These are phyloP conservation scores for Talaromyces wortmannii DNA, from an alignment of 495 filamentous ascomycete genomes.

Conservation along the genomic window DNA sequence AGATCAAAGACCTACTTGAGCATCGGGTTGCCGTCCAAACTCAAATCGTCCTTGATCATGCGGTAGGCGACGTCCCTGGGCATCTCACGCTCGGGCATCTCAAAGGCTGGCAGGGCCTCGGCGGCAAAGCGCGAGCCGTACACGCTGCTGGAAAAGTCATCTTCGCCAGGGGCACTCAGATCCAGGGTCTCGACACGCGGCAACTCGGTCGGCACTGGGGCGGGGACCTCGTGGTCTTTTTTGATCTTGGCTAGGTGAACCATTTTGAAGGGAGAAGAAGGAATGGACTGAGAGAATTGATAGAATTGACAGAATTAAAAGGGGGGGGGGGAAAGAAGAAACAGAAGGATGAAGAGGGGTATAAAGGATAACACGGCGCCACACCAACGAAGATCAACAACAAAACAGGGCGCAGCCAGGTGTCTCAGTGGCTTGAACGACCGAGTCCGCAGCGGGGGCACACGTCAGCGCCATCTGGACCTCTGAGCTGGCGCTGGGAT, in stretches of 20 bases:
- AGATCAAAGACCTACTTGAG: constrained; percentile 54
- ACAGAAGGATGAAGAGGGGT: neutral
- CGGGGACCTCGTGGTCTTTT: constrained; percentile 37
- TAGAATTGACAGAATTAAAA: neutral
- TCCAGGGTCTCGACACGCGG: constrained; percentile 22
- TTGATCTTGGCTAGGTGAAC: constrained; percentile 58
- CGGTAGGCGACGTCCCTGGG: constrained; percentile 84
- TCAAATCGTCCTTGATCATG: constrained; percentile 92
- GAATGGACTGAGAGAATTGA: neutral
- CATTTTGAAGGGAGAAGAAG: constrained; percentile 31
- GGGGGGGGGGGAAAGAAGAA: neutral
- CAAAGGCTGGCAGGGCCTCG: constrained; percentile 66
- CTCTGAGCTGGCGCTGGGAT: no score
- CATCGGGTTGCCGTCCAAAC: constrained; percentile 83
- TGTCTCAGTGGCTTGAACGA: no score
- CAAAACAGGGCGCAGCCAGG: neutral
- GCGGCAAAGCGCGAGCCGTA: constrained; percentile 80
- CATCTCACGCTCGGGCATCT: constrained; percentile 90
- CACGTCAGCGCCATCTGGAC: neutral
- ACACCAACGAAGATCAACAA: neutral
- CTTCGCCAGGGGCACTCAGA: constrained; percentile 33
- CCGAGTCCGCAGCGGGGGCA: no score
- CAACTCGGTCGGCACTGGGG: constrained; percentile 20
- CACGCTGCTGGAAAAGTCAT: constrained; percentile 65
- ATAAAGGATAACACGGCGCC: neutral